Evolutionary conservation across 805 yeast species (phyloP).

Genomic region (Zygosaccharomyces kombuchaensis): DNA sequence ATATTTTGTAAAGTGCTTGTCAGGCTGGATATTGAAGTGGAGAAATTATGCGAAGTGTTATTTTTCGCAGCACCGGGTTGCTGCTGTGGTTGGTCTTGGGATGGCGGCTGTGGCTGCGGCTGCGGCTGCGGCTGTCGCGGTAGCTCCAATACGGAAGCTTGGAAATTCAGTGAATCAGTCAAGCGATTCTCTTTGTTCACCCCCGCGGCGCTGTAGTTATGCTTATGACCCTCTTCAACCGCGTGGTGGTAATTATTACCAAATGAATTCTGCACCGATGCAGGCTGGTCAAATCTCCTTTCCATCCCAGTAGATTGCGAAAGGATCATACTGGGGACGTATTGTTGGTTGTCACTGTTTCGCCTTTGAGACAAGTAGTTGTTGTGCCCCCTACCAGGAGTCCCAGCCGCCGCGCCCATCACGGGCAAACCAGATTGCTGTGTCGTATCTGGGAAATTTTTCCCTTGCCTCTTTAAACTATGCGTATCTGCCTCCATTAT

Average conservation of each 20-base stretch:
- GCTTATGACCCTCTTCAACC: constrained; percentile 1
- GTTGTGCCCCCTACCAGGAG: not conserved
- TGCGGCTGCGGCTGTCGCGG: not conserved
- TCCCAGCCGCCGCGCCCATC: not conserved
- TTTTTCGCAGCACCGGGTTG: not conserved
- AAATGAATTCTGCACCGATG: constrained; percentile 32
- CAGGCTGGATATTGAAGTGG: constrained; percentile 33
- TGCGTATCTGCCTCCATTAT: constrained; percentile 13
- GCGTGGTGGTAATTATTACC: constrained; percentile 10
- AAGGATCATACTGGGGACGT: constrained; percentile 41
- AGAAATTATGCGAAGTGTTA: constrained; percentile 17
- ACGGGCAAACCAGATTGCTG: not conserved
- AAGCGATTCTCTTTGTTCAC: not conserved
- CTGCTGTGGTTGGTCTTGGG: not conserved
- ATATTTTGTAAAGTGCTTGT: constrained; percentile 30
- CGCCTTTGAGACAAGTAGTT: constrained; percentile 6
- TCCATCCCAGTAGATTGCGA: constrained; percentile 54
- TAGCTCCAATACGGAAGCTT: not conserved
- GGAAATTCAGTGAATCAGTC: not conserved
- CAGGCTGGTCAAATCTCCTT: constrained; percentile 36
- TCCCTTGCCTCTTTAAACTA: constrained; percentile 22
- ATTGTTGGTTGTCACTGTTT: constrained; percentile 29
- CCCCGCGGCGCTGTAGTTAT: constrained; percentile 3
- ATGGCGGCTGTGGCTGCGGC: constrained; percentile 1
- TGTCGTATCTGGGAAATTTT: constrained; percentile 5